Base-by-base conservation (phyloP, 768 basidiomycete genomes). In the Artomyces pyxidatus region DNA sequence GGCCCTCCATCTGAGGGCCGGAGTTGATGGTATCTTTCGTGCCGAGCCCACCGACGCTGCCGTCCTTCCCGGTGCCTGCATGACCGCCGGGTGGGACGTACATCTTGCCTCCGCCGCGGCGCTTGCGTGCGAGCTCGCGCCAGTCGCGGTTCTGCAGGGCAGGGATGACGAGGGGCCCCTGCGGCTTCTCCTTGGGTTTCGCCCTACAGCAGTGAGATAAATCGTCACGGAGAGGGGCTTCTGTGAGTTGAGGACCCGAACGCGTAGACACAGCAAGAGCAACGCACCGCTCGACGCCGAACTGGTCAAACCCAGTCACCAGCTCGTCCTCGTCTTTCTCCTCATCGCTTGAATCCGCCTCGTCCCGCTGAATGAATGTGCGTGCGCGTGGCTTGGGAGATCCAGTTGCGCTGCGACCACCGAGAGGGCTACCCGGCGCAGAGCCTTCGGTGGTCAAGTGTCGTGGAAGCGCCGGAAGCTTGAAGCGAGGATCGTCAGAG, bases 131-230 rank as follows among this genome's bases (percentile, higher is more conserved):
- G 7, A 80, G 66, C 45, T 81, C 85, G 37, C 90, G 72, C 95
- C 95, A 99, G 62, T 99, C 94, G 23, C 81, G 77, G 60, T 97
- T 95, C 58, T 90, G 72, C 39, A 89, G 71, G 1, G 90, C 72
- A 14, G 94, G 83, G 39, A 99, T 98, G 30, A 96, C 81, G 8
- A 96, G 75, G 0, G 88, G 88, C 4, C 71, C 77, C 35, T 77
- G 62, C 10, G 74, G 66, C 44, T 63, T 70, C 53, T 71, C 71
- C 37, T 68, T 73, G 47, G 71, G 69, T 48, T 71, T 72, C 54
- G 69, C 67, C 26, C 75, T 58, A 48, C 76, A 82, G 59, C 48
- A 44, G 51, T 48, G 44, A 40, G 43, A 49, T 55, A 53, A 47
- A 55, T 50, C 49, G 59, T 51, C 47, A 47, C 58, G 53, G 17